Evolutionary conservation across 2,329 filamentous ascomycete genomes (phyloP).

Genomic region (Nothopassalora personata): DNA sequence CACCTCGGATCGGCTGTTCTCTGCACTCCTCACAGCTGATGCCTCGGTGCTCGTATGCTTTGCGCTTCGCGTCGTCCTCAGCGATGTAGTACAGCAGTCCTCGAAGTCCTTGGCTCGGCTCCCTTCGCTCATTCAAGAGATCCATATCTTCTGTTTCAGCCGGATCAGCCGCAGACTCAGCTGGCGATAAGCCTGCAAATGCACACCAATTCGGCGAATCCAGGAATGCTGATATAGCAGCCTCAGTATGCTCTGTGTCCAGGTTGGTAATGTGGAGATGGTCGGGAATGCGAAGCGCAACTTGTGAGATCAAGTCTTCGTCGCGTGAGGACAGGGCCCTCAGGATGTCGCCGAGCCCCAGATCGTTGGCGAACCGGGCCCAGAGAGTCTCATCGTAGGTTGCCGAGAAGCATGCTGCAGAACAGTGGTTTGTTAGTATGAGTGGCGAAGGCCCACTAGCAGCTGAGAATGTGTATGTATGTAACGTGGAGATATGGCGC

Average conservation of each 20-base stretch:
- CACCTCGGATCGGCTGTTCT: slow-evolving; percentile 80
- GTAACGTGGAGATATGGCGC: no score
- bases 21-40: slow-evolving; percentile 89
- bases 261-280: not conserved
- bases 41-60: slow-evolving; percentile 86
- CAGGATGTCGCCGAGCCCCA: slow-evolving; percentile 1
- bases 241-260: slow-evolving; percentile 9
- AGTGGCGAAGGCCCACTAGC: no score
- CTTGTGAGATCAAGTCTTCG: not conserved
- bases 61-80: slow-evolving; percentile 81
- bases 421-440: not conserved
- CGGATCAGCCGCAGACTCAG: slow-evolving; percentile 7
- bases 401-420: not conserved
- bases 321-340: not conserved
- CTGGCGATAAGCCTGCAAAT: slow-evolving; percentile 10
- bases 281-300: not conserved
- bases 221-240: slow-evolving; percentile 13
- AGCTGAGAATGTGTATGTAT: no score
- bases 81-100: slow-evolving; percentile 80
- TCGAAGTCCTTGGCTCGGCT: slow-evolving; percentile 31
- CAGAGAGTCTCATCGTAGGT: not conserved
- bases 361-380: not conserved
- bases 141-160: slow-evolving; percentile 27
- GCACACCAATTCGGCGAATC: slow-evolving; percentile 7
- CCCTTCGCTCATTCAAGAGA: slow-evolving; percentile 9